A percentile compares a stretch with the other conserved stretches of the same genome.
Conservation (phyloP, 805 yeast genomes). For the Teunomyces stri region DNA sequence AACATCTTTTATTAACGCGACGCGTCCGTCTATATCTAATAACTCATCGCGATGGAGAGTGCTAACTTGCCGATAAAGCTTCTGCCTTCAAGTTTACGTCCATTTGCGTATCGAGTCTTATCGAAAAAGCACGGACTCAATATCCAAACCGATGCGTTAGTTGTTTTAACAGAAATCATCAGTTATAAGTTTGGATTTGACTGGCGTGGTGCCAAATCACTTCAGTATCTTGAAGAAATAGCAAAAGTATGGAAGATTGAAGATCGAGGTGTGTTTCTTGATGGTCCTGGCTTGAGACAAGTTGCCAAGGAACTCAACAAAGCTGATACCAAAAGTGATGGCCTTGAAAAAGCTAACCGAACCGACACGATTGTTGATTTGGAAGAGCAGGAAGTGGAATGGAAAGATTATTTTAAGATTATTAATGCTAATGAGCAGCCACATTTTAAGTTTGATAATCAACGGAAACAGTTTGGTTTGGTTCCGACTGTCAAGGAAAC, state of each 20-base stretch:
- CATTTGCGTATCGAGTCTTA: slow-evolving; percentile 83
- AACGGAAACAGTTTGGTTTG: slow-evolving; percentile 59
- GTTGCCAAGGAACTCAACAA: slow-evolving; percentile 57
- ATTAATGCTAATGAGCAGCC: slow-evolving; percentile 68
- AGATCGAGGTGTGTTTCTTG: slow-evolving; percentile 82
- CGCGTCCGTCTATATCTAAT: background rate
- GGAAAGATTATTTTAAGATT: slow-evolving; percentile 71
- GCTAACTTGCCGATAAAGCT: slow-evolving; percentile 64
- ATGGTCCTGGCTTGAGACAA: slow-evolving; percentile 63
- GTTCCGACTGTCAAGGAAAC: slow-evolving; percentile 7
- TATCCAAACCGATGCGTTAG: slow-evolving; percentile 81
- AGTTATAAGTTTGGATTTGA: slow-evolving; percentile 79
- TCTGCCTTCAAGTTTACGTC: slow-evolving; percentile 80
- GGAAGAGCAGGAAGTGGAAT: slow-evolving; percentile 41
- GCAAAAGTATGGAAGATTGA: slow-evolving; percentile 86
- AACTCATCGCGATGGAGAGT: background rate
- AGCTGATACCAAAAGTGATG: slow-evolving; percentile 15
- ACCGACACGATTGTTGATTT: slow-evolving; percentile 20
- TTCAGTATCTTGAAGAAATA: slow-evolving; percentile 67
- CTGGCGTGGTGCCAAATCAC: slow-evolving; percentile 73
- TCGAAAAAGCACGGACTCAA: slow-evolving; percentile 92
- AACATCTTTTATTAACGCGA: background rate
- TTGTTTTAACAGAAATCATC: slow-evolving; percentile 66
- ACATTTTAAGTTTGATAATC: slow-evolving; percentile 56
- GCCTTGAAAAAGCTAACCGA: slow-evolving; percentile 12